phyloP scores from a whole-genome alignment of 164 flowering plant genomes.

The Cinnamomum chago region DNA sequence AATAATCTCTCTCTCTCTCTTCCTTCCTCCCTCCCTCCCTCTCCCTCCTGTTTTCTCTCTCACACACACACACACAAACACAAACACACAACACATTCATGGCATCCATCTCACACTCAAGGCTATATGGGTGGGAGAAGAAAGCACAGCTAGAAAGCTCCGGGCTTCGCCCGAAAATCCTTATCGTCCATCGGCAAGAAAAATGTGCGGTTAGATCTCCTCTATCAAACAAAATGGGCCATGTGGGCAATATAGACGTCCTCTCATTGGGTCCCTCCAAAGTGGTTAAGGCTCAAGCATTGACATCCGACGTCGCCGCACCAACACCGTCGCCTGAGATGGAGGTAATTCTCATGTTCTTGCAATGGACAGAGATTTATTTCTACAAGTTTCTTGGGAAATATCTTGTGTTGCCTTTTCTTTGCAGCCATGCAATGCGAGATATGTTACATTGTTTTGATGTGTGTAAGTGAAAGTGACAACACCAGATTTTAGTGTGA shows the following conservation, averaged over 20 bases:
- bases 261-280: neutral
- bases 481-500: neutral
- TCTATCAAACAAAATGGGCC: neutral
- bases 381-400: neutral
- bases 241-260: neutral
- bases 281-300: neutral
- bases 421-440: neutral
- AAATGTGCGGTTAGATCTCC: neutral
- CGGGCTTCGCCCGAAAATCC: slow-evolving; percentile 7
- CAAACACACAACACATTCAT: neutral
- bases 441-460: neutral
- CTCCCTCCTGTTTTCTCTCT: neutral
- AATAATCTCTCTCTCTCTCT: neutral
- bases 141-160: slow-evolving; percentile 7
- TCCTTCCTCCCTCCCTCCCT: neutral
- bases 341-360: neutral
- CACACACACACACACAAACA: no score
- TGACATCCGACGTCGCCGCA: neutral
- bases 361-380: neutral
- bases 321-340: neutral
- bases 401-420: neutral
- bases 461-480: neutral
- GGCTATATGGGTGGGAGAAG: slow-evolving; percentile 9
- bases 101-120: slow-evolving; percentile 19
- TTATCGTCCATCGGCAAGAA: neutral